Base-by-base conservation (phyloP, 495 filamentous ascomycete species). In the Trichoderma asperelloides region DNA sequence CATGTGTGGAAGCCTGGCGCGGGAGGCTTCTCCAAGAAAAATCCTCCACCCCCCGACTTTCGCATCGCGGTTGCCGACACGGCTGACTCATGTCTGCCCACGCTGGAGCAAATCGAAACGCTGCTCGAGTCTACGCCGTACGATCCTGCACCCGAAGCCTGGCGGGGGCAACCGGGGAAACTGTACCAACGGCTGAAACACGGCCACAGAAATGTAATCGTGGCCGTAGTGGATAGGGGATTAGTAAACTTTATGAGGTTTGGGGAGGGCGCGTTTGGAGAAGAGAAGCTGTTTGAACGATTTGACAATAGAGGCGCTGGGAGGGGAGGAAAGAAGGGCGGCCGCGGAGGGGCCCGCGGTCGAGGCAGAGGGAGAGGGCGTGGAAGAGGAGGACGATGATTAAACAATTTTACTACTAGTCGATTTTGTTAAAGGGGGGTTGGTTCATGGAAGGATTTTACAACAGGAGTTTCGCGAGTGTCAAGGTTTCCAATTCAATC, bases 181-280 rank as follows among this genome's bases (percentile, higher is more conserved):
- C 64, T 81, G 63, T 92, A 91, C 69, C 79, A 81, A 68, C 82
- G 89, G n/a, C 75, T 97, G 68, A 93, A 90, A 72, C 87, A 97
- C 66, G 95, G 92, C 15, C 89, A 90, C 73, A 83, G 92, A 68
- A 92, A 90, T 74, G 91, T 92, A 8, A 78, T 97, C 63, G 71
- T 98, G 21, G 95, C 93, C 0, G 85, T 98, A 6, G 91, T 96
- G 11, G 95, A 98, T 72, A 83, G 91, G 66, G 95, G 95, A 0
- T 82, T 98, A 37, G 89, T 92, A 39, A 97, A 93, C 73, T 98
- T 91, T 74, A 76, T 97, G 63, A 83, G 90, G 43, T 78, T 96
- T 65, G 87, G 81, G 9, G 93, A 97, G 78, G 87, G 87, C 13
- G 89, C 85, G 15, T 96, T 97, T 77, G 88, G 82, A 28, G 86